Base-by-base conservation (phyloP, 371 early-diverging fungal species). In the Mortierella sp. region DNA sequence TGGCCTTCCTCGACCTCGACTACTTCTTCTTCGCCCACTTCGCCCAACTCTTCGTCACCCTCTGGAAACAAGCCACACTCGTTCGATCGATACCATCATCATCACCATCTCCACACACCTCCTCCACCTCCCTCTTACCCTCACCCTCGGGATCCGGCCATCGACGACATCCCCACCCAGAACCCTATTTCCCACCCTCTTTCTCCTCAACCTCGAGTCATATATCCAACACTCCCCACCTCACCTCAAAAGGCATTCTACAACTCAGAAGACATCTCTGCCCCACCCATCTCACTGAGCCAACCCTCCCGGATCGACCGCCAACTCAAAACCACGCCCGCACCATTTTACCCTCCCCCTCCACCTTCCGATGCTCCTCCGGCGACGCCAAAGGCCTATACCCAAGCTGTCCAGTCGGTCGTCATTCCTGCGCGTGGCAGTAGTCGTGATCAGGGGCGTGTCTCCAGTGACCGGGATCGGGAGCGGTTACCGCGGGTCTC, bases 1-100 rank as follows among this genome's bases (percentile, higher is more conserved):
- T 80, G 84, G 84, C 84, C 84, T 3, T 79, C 79, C 12, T 51
- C 71, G 21, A 48, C 71, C 65, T 49, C 79, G 32, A 18, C 35
- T n/a, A 27, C 54, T 0, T 8, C 49, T 7, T 16, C 68, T 3
- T 35, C 76, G 49, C 55, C n/a, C 35, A 24, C 58, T 4, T 41
- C 43, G 7, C 63, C 58, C 11, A 21, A 27, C 10, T 8, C 77
- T 4, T 8, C 63, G 11, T n/a, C 54, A 18, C 32, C 32, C 6
- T 12, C 32, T 12, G 65, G 65, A 65, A 38, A 21, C 21, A 65
- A 7, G 38, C 24, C 38, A 4, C 24, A 38, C 21, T 38, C 65
- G 21, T 65, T 65, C 12, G 38, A 65, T 38, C 65, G 65, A 38
- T 38, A 65, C 24, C 35, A 35, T 32, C 18, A 51, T 21, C 51